Conservation (phyloP, 2,329 filamentous ascomycete species). For the Aspergillus tamarii region DNA sequence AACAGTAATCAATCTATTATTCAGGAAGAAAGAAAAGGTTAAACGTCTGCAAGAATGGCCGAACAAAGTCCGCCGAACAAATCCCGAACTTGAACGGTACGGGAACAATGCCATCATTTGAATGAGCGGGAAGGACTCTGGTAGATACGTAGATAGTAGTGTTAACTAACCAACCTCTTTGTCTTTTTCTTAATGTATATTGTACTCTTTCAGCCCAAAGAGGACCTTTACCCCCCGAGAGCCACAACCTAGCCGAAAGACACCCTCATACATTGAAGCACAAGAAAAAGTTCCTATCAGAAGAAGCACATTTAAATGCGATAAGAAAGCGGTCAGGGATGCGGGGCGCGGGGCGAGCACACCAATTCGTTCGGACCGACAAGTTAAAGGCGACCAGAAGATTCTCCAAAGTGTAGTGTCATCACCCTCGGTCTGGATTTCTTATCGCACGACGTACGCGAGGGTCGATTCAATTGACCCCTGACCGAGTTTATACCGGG, state of each 20-base stretch:
- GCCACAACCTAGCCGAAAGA: background rate
- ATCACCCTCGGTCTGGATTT: background rate
- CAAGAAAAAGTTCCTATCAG: background rate
- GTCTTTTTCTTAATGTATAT: background rate
- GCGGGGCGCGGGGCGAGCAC: background rate
- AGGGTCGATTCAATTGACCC: background rate
- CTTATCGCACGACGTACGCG: background rate
- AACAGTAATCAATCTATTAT: background rate
- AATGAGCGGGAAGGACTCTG: background rate
- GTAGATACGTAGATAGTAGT: background rate
- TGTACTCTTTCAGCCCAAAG: background rate
- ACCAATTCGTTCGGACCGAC: background rate
- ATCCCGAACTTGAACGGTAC: background rate
- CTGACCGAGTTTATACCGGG: background rate
- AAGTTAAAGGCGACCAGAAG: background rate
- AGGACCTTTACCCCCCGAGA: background rate
- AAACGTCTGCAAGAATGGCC: background rate
- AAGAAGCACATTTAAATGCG: background rate
- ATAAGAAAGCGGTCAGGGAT: conserved; percentile 13
- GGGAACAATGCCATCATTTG: background rate
- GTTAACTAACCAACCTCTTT: background rate
- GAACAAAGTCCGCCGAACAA: background rate
- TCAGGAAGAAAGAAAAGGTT: background rate
- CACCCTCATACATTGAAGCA: background rate
- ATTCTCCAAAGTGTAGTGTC: background rate